phyloP scores from a whole-genome alignment of 2,329 filamentous ascomycete genomes.

The Sporothrix euskadiensis region DNA sequence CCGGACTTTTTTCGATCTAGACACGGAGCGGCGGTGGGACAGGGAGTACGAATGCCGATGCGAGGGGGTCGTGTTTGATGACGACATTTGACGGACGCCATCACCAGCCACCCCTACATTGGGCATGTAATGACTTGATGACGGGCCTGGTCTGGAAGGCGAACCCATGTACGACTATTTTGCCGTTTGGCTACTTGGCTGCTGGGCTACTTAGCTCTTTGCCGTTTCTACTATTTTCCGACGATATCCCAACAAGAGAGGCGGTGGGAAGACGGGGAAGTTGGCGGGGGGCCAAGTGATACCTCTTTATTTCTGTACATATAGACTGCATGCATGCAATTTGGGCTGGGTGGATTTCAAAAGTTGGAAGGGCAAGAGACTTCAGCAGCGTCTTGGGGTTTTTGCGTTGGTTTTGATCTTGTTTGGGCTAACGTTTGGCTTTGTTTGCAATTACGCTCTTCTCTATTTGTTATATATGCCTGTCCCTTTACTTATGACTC shows the following conservation, averaged over 20 bases:
- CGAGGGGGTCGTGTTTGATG: background rate
- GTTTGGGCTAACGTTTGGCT: background rate
- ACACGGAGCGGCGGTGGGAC: background rate
- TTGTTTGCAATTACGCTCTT: background rate
- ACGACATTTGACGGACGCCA: constrained; percentile 4
- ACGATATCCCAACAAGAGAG: background rate
- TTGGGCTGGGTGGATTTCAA: constrained; percentile 17
- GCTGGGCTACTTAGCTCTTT: constrained; percentile 1
- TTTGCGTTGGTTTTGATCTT: background rate
- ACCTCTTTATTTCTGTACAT: constrained; percentile 23
- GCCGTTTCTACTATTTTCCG: background rate
- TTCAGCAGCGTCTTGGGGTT: constrained; percentile 15
- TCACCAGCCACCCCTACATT: too few species aligned
- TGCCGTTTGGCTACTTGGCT: background rate
- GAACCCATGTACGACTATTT: constrained; percentile 20
- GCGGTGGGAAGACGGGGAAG: background rate
- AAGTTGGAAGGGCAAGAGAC: background rate
- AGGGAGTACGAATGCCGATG: background rate
- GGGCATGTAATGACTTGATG: background rate
- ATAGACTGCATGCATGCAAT: constrained; percentile 23
- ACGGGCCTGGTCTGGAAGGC: background rate
- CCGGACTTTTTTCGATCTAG: background rate
- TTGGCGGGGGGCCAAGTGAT: background rate
- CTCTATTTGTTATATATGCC: background rate
- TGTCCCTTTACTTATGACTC: background rate